Conservation (phyloP, 495 filamentous ascomycete species). For the Stereocaulon alpinum region DNA sequence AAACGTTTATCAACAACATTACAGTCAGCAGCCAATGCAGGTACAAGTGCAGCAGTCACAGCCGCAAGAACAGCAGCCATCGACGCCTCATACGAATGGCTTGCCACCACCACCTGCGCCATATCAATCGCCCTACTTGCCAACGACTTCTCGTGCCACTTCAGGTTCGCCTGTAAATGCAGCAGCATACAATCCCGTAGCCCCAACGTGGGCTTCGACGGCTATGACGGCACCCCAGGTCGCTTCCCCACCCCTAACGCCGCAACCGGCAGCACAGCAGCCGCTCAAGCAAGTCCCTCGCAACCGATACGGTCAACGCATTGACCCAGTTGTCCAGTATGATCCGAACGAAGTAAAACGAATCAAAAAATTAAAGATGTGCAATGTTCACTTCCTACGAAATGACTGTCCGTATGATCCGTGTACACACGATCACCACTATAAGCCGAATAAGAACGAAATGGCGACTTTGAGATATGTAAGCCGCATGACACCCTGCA, state of each 20-base stretch:
- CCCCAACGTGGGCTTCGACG: slow-evolving; percentile 29
- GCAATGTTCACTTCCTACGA: slow-evolving; percentile 70
- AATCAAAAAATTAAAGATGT: slow-evolving; percentile 63
- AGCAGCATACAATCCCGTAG: slow-evolving; percentile 29
- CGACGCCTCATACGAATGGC: slow-evolving; percentile 7
- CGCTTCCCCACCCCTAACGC: slow-evolving; percentile 17
- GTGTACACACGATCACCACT: slow-evolving; percentile 68
- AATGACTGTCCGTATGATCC: slow-evolving; percentile 60
- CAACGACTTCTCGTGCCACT: slow-evolving; percentile 11
- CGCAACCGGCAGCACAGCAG: slow-evolving; percentile 37
- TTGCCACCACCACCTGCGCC: slow-evolving; percentile 4
- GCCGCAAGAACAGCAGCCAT: slow-evolving; percentile 24
- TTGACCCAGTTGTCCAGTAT: slow-evolving; percentile 49
- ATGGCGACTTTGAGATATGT: slow-evolving; percentile 56
- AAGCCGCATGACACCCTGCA: slow-evolving; percentile 70
- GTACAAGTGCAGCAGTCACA: slow-evolving; percentile 24
- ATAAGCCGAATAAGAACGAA: slow-evolving; percentile 58
- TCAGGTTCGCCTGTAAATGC: slow-evolving; percentile 15
- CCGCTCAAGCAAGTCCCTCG: slow-evolving; percentile 43
- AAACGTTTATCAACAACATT: slow-evolving; percentile 25
- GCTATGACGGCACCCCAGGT: slow-evolving; percentile 23
- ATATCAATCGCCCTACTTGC: slow-evolving; percentile 34
- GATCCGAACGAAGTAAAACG: slow-evolving; percentile 49
- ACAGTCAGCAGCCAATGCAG: slow-evolving; percentile 9
- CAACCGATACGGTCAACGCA: slow-evolving; percentile 64